Conservation (phyloP, 2,329 filamentous ascomycete genomes). For the Diaporthe citri region DNA sequence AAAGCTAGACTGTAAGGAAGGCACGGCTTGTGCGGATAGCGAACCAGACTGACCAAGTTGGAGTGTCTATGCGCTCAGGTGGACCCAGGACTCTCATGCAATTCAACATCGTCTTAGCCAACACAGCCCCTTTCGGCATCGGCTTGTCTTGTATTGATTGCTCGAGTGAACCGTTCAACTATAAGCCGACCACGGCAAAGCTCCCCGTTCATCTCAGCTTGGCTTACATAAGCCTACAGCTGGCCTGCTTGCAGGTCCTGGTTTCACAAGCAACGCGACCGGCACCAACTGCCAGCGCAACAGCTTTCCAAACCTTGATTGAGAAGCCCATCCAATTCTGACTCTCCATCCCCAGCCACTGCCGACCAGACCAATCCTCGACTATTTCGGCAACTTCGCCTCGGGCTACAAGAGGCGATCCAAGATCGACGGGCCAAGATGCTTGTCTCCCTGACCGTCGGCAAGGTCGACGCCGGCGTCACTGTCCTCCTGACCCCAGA, state of each 20-base stretch:
- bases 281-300: constrained; percentile 23
- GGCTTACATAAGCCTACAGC: constrained; percentile 38
- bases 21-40: neutral
- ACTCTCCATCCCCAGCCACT: neutral
- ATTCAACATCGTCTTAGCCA: neutral
- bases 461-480: constrained; percentile 98
- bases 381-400: neutral
- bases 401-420: constrained; percentile 14
- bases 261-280: constrained; percentile 34
- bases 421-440: constrained; percentile 63
- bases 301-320: constrained; percentile 20
- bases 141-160: neutral
- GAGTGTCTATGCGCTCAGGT: neutral
- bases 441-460: constrained; percentile 97
- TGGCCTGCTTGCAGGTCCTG: constrained; percentile 11
- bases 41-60: neutral
- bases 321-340: constrained; percentile 5
- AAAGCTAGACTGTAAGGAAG: neutral
- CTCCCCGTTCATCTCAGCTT: neutral
- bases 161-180: neutral
- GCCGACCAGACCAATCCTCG: neutral
- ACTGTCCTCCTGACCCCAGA: constrained; percentile 97
- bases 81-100: neutral
- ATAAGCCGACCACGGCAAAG: neutral
- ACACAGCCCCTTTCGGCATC: too few relatives aligned